Evolutionary conservation across 257 asterid species (phyloP).

Genomic region (Rubia yunnanensis): DNA sequence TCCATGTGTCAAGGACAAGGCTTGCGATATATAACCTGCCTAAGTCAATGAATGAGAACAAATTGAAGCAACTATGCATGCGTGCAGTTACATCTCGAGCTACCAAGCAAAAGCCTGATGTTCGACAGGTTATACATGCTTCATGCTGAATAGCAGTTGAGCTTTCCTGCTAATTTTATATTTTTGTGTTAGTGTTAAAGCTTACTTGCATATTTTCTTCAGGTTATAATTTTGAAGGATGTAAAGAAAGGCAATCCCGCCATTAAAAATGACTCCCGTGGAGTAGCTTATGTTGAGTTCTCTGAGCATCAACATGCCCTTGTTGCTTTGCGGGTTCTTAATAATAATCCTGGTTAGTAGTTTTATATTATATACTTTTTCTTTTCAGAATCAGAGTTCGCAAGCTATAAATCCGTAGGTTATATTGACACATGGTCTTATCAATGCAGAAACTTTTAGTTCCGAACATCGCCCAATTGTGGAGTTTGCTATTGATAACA

Average conservation of each 20-base stretch:
- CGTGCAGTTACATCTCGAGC: constrained; percentile 87
- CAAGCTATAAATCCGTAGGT: too few relatives aligned
- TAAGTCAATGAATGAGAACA: constrained; percentile 60
- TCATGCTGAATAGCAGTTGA: constrained; percentile 12
- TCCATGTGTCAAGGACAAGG: constrained; percentile 80
- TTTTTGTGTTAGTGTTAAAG: background rate
- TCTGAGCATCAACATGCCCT: constrained; percentile 97
- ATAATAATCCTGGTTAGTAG: constrained; percentile 75
- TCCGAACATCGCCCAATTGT: constrained; percentile 90
- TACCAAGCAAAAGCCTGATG: constrained; percentile 78
- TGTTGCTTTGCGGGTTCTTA: constrained; percentile 93
- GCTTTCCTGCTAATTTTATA: background rate
- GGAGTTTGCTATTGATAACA: constrained; percentile 93
- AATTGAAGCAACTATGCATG: constrained; percentile 49
- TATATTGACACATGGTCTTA: background rate
- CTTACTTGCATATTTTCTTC: constrained; percentile 11
- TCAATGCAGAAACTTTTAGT: constrained; percentile 61
- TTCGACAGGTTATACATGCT: constrained; percentile 61
- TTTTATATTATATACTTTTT: too few relatives aligned
- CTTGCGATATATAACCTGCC: constrained; percentile 85
- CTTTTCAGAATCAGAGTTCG: background rate
- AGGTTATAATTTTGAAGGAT: constrained; percentile 73
- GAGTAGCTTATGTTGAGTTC: constrained; percentile 92
- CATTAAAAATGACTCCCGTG: constrained; percentile 60
- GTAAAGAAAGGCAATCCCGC: constrained; percentile 44